A percentile compares a stretch with the other conserved stretches of the same genome.
These are phyloP conservation scores for Asterophora lycoperdoides DNA, from an alignment of 768 basidiomycete species.

Conservation along the genomic window DNA sequence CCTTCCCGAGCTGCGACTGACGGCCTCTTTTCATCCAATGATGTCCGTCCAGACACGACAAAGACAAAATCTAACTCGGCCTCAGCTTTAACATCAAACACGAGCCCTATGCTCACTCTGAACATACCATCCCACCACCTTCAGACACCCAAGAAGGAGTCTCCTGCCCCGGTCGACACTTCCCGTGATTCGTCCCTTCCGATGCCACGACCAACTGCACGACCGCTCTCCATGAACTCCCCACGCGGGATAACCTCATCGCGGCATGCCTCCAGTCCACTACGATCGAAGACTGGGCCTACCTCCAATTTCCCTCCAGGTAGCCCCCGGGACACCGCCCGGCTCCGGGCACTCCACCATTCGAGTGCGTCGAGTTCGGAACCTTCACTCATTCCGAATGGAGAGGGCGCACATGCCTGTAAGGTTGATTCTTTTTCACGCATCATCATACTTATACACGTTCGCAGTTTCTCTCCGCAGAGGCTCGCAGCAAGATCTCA, in stretches of 20 bases:
- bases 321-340: conserved; percentile 29
- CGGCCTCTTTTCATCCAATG: conserved; percentile 19
- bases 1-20: conserved; percentile 35
- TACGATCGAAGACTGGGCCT: conserved; percentile 41
- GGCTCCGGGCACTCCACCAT: conserved; percentile 62
- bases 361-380: conserved; percentile 77
- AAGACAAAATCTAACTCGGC: conserved; percentile 16
- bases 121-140: conserved; percentile 24
- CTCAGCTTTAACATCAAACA: conserved; percentile 12
- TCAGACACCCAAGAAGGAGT: conserved; percentile 21
- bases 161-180: conserved; percentile 36
- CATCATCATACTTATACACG: neutral
- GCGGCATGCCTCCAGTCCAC: conserved; percentile 38
- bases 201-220: conserved; percentile 28
- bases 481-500: conserved; percentile 53
- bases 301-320: conserved; percentile 22
- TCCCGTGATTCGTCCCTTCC: conserved; percentile 50
- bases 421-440: conserved; percentile 21
- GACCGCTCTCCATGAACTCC: conserved; percentile 23
- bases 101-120: conserved; percentile 28
- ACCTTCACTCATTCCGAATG: conserved; percentile 64
- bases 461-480: conserved; percentile 24
- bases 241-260: conserved; percentile 28
- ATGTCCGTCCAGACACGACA: conserved; percentile 21
- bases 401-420: conserved; percentile 49